Conservation (phyloP, 805 yeast species). For the Yarrowia sp. region DNA sequence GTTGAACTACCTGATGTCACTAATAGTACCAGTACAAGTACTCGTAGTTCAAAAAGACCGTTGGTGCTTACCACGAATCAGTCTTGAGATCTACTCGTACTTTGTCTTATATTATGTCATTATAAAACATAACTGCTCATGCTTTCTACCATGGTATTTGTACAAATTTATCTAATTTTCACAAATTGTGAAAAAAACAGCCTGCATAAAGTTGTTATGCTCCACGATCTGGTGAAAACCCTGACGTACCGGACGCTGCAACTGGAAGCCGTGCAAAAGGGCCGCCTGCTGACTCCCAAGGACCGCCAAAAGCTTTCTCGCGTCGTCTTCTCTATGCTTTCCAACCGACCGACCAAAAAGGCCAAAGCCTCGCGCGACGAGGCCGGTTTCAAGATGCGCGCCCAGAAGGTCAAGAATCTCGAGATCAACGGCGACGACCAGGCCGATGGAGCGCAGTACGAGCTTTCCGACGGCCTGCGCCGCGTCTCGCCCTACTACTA, state of each 20-base stretch:
- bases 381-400: slow-evolving; percentile 5
- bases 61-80: no score
- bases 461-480: slow-evolving; percentile 44
- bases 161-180: no score
- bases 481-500: slow-evolving; percentile 81
- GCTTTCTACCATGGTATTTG: no score
- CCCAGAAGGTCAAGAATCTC: slow-evolving; percentile 2
- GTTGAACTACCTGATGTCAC: no score
- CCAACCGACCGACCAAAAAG: neutral
- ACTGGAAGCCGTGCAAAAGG: neutral
- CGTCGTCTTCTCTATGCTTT: neutral
- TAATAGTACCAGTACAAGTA: no score
- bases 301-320: slow-evolving; percentile 1
- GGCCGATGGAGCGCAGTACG: slow-evolving; percentile 14
- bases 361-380: neutral
- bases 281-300: neutral
- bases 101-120: no score
- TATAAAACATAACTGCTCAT: no score
- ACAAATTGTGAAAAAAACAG: no score
- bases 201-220: no score
- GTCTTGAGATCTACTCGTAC: no score
- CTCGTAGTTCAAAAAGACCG: no score
- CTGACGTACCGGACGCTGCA: neutral
- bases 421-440: slow-evolving; percentile 5
- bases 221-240: slow-evolving; percentile 7